Percentiles rank a stretch among this genome's conserved stretches.
These are phyloP conservation scores for Silene noctiflora DNA, from an alignment of 179 eudicot genomes.

Conservation along the genomic window DNA sequence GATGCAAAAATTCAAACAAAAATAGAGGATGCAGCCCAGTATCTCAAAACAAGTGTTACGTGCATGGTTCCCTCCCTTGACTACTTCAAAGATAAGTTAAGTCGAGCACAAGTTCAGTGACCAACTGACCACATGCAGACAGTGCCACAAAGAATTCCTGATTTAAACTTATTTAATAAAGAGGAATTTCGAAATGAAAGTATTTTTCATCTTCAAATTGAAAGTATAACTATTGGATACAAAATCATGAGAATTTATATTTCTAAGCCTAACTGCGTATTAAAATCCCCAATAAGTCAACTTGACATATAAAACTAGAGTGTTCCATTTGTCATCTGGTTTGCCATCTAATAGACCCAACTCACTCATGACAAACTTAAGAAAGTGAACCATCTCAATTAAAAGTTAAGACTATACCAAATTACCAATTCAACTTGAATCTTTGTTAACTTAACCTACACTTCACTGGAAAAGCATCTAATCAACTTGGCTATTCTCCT, in stretches of 20 bases:
- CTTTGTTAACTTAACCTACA: neutral
- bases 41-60: neutral
- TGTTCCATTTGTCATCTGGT: neutral
- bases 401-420: too few relatives aligned
- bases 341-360: neutral
- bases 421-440: neutral
- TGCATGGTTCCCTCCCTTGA: neutral
- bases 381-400: neutral
- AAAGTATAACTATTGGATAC: neutral
- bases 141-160: neutral
- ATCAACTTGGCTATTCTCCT: neutral
- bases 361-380: neutral
- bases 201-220: neutral
- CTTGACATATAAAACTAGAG: neutral
- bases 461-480: neutral
- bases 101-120: neutral
- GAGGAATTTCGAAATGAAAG: neutral
- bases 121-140: neutral
- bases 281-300: neutral
- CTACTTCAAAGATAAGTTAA: neutral
- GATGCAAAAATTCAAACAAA: constrained; percentile 6
- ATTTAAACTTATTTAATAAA: neutral
- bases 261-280: neutral
- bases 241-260: neutral
- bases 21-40: neutral